These are phyloP conservation scores for Ensete glaucum DNA, from an alignment of 176 grass and related monocot genomes.

Conservation along the genomic window DNA sequence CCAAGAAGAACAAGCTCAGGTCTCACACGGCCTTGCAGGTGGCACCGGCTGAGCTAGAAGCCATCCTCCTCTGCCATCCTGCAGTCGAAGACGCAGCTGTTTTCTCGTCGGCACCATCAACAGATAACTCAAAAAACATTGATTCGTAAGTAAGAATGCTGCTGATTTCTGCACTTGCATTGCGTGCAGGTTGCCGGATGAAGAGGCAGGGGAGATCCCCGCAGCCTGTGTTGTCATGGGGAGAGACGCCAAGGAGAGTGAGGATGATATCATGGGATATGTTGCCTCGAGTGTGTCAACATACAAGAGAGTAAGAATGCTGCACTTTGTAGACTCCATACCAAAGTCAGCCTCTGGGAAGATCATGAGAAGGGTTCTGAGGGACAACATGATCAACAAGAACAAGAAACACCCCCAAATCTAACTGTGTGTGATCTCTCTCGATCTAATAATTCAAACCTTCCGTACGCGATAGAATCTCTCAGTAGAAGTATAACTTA, in stretches of 20 bases:
- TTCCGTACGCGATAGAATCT: no score
- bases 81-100: slow-evolving; percentile 62
- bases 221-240: slow-evolving; percentile 58
- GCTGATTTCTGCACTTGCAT: neutral
- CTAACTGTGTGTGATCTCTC: neutral
- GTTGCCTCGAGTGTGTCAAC: slow-evolving; percentile 53
- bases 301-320: slow-evolving; percentile 59
- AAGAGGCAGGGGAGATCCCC: slow-evolving; percentile 85
- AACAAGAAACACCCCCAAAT: no score
- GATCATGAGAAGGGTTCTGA: slow-evolving; percentile 70
- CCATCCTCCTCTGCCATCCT: slow-evolving; percentile 62
- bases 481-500: no score
- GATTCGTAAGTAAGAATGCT: neutral
- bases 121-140: neutral
- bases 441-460: neutral
- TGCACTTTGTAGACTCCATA: slow-evolving; percentile 63
- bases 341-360: slow-evolving; percentile 80
- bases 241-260: slow-evolving; percentile 30
- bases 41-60: slow-evolving; percentile 77
- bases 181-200: slow-evolving; percentile 50
- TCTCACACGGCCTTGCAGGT: slow-evolving; percentile 24
- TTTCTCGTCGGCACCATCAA: slow-evolving; percentile 42
- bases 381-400: slow-evolving; percentile 34
- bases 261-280: slow-evolving; percentile 49
- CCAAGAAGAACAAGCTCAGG: no score